A percentile compares a stretch with the other conserved stretches of the same genome.
Evolutionary conservation across 2,329 filamentous ascomycete species (phyloP).

Genomic region (Alternaria sp.): DNA sequence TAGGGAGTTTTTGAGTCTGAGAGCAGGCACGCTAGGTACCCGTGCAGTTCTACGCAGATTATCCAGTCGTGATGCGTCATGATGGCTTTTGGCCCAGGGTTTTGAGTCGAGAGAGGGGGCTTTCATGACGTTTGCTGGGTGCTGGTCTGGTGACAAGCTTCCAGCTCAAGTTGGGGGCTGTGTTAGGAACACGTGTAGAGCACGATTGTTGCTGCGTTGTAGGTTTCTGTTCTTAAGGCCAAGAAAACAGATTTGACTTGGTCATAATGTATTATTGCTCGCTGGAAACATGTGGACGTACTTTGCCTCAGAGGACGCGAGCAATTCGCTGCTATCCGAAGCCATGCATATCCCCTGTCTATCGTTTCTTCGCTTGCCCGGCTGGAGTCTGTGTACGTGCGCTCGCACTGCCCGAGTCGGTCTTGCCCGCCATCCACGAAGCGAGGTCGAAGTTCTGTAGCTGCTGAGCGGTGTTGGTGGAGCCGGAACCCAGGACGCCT

Average conservation of each 20-base stretch:
- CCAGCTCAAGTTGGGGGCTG: neutral
- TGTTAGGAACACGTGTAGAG: neutral
- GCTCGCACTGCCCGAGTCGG: slow-evolving; percentile 32
- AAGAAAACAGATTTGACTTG: neutral
- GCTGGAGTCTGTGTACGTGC: slow-evolving; percentile 42
- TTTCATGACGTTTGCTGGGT: neutral
- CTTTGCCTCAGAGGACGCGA: neutral
- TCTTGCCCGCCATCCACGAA: slow-evolving; percentile 70
- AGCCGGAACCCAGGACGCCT: slow-evolving; percentile 64
- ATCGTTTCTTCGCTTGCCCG: slow-evolving; percentile 37
- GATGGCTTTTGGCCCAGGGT: neutral
- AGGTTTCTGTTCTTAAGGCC: neutral
- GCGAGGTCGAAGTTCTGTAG: slow-evolving; percentile 73
- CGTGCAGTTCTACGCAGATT: neutral
- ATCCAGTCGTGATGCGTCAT: neutral
- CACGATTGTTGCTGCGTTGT: neutral
- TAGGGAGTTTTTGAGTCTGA: neutral
- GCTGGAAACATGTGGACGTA: neutral
- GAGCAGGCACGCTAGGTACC: neutral
- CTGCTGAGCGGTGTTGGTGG: slow-evolving; percentile 57
- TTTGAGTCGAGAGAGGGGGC: neutral
- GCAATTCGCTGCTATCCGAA: neutral
- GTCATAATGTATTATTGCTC: slow-evolving; percentile 4
- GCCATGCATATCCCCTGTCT: slow-evolving; percentile 1
- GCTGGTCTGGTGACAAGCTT: neutral